Conservation (phyloP, 2,329 filamentous ascomycete genomes). For the Fusarium scirpi region DNA sequence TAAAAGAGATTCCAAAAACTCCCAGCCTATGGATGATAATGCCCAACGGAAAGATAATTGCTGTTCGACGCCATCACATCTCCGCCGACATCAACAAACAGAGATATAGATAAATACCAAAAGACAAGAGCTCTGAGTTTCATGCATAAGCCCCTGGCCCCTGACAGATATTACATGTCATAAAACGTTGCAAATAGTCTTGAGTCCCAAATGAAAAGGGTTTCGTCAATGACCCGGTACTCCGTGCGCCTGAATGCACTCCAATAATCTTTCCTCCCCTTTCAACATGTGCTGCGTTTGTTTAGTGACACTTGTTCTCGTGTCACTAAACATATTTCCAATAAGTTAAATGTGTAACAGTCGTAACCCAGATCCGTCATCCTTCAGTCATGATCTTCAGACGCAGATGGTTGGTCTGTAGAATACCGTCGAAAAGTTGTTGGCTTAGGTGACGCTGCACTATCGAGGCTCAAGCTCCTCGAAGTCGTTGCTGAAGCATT, state of each 20-base stretch:
- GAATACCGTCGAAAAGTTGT: conserved; percentile 24
- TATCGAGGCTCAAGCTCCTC: conserved; percentile 29
- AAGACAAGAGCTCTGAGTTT: conserved; percentile 27
- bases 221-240: conserved; percentile 40
- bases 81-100: conserved; percentile 13
- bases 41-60: conserved; percentile 27
- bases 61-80: conserved; percentile 9
- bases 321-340: conserved; percentile 21
- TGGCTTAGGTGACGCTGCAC: conserved; percentile 22
- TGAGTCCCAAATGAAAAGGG: conserved; percentile 26
- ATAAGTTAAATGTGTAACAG: conserved; percentile 15
- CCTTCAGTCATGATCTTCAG: conserved; percentile 30
- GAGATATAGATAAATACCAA: conserved; percentile 33
- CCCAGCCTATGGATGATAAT: conserved; percentile 44
- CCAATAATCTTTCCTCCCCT: conserved; percentile 22
- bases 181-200: conserved; percentile 38
- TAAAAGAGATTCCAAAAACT: conserved; percentile 40
- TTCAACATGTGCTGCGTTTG: background rate
- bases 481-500: conserved; percentile 7
- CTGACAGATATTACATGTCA: conserved; percentile 42
- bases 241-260: conserved; percentile 46
- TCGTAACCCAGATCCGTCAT: conserved; percentile 1
- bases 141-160: conserved; percentile 25
- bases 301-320: background rate
- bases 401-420: conserved; percentile 32